A percentile compares a stretch with the other conserved stretches of the same genome.
Evolutionary conservation across 352 stramenopile species (phyloP).

Genomic region (Pythium scleroteichum): DNA sequence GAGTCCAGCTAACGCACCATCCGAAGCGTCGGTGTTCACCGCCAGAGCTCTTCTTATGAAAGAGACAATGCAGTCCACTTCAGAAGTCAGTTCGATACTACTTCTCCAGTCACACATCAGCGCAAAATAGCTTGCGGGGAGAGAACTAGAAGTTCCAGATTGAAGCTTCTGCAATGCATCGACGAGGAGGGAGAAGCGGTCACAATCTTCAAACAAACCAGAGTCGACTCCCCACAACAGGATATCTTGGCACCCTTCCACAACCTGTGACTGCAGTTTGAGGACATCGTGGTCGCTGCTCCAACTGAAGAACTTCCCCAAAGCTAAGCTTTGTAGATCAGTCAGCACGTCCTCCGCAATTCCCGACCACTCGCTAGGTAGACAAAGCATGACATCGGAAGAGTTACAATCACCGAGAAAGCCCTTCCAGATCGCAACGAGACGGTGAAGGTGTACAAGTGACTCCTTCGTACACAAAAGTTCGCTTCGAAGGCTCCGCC

Average conservation of each 20-base stretch:
- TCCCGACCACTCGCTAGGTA: conserved; percentile 1
- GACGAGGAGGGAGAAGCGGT: conserved; percentile 17
- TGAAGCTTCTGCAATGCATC: conserved; percentile 8
- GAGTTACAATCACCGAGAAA: conserved; percentile 23
- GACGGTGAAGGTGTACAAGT: background rate
- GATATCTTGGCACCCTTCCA: conserved; percentile 14
- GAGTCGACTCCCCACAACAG: conserved; percentile 25
- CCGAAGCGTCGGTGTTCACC: conserved; percentile 11
- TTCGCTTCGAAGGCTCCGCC: conserved; percentile 1
- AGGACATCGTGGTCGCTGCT: background rate
- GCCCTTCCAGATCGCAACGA: conserved; percentile 13
- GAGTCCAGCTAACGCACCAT: conserved; percentile 12
- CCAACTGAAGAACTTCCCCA: conserved; percentile 3
- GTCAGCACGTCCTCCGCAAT: background rate
- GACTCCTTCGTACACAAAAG: background rate
- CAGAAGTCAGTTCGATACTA: background rate
- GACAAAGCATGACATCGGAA: conserved; percentile 13
- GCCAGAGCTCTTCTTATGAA: conserved; percentile 14
- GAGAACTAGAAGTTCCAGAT: background rate
- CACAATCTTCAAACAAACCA: conserved; percentile 15
- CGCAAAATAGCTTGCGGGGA: conserved; percentile 12
- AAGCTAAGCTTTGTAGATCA: conserved; percentile 11
- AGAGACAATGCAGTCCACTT: conserved; percentile 9
- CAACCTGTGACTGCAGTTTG: background rate
- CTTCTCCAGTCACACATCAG: conserved; percentile 15